Conservation (phyloP, 441 rosid genomes). For the Breynia disticha region DNA sequence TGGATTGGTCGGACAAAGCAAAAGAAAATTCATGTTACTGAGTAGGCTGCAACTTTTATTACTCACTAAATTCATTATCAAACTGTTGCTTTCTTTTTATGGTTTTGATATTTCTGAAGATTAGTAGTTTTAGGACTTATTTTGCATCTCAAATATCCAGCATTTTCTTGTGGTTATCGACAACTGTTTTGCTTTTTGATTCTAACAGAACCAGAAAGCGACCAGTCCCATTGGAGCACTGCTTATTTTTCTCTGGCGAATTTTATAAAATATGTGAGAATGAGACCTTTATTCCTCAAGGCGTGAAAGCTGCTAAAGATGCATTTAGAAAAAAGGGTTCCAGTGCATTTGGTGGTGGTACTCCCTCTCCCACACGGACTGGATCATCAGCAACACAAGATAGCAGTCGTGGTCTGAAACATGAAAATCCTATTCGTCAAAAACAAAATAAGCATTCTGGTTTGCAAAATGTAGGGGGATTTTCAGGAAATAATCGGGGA, state of each 20-base stretch:
- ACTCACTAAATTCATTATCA: neutral
- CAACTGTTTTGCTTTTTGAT: conserved; percentile 9
- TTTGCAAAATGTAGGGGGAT: conserved; percentile 40
- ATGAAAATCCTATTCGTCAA: conserved; percentile 45
- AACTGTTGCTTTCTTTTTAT: conserved; percentile 4
- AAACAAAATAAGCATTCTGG: conserved; percentile 77
- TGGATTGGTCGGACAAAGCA: conserved; percentile 98
- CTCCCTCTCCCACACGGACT: conserved; percentile 30
- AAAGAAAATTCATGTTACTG: conserved; percentile 86
- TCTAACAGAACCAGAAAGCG: conserved; percentile 73
- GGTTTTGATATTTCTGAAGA: neutral
- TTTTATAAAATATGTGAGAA: conserved; percentile 76
- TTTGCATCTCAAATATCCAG: neutral
- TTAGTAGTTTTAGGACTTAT: neutral
- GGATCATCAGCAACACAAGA: conserved; percentile 52
- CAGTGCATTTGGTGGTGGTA: conserved; percentile 29
- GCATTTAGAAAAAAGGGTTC: conserved; percentile 63
- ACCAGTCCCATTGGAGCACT: conserved; percentile 98
- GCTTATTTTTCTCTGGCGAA: conserved; percentile 83
- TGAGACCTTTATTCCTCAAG: conserved; percentile 54
- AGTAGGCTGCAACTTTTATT: conserved; percentile 37
- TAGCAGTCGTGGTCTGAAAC: conserved; percentile 58
- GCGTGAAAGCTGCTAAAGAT: conserved; percentile 78
- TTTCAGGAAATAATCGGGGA: conserved; percentile 29
- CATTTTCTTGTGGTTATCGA: conserved; percentile 8